phyloP scores from a whole-genome alignment of 2,329 filamentous ascomycete species.

The Lachnellula occidentalis region DNA sequence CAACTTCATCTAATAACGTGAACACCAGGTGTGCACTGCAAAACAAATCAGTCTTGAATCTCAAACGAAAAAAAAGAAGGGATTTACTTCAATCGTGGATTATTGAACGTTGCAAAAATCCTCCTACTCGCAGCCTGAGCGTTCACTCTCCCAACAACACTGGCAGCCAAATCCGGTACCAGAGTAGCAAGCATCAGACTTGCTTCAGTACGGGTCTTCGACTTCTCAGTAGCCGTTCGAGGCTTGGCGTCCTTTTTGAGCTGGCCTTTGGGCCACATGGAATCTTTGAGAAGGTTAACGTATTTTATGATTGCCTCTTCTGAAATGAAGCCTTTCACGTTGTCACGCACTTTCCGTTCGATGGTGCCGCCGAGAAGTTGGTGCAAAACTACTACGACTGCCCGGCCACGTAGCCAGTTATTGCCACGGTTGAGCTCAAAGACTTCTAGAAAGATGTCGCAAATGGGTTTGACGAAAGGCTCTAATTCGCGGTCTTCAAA shows the following conservation, averaged over 20 bases:
- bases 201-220: conserved; percentile 77
- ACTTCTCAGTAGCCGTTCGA: conserved; percentile 67
- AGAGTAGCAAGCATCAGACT: conserved; percentile 84
- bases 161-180: conserved; percentile 84
- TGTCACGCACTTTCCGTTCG: conserved; percentile 89
- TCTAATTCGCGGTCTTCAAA: conserved; percentile 87
- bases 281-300: conserved; percentile 65
- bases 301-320: conserved; percentile 77
- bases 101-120: conserved; percentile 88
- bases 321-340: conserved; percentile 64
- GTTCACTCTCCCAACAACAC: conserved; percentile 88
- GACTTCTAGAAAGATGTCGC: conserved; percentile 91
- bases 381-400: conserved; percentile 92
- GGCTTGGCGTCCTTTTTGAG: conserved; percentile 44
- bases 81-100: conserved; percentile 78
- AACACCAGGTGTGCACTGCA: conserved; percentile 32
- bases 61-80: too few species aligned
- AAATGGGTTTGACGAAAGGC: conserved; percentile 97
- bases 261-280: conserved; percentile 74
- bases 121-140: conserved; percentile 85
- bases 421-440: conserved; percentile 94
- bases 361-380: conserved; percentile 94
- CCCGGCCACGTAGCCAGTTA: conserved; percentile 93
- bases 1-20: conserved; percentile 33
- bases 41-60: conserved; percentile 9